Evolutionary conservation across 306 rosid species (phyloP).

Genomic region (Citrullus colocynthis): DNA sequence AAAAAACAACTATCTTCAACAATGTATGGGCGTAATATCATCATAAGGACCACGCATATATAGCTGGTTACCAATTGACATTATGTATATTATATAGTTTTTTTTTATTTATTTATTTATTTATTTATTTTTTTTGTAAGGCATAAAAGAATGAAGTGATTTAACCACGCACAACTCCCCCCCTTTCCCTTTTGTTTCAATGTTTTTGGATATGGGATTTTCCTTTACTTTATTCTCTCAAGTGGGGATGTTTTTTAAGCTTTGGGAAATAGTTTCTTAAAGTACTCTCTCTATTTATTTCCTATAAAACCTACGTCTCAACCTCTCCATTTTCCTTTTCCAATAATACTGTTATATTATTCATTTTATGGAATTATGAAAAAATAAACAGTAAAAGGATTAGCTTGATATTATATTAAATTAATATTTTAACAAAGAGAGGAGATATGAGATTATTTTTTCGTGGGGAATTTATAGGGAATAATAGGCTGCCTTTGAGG

Average conservation of each 20-base stretch:
- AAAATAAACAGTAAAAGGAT: too few relatives aligned
- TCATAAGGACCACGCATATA: neutral
- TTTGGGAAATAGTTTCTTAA: neutral
- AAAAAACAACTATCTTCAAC: neutral
- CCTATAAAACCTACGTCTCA: neutral
- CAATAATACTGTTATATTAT: too few relatives aligned
- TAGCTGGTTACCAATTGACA: neutral
- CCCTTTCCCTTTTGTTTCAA: neutral
- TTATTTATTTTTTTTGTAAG: too few relatives aligned
- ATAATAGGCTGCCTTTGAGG: neutral
- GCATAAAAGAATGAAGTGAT: slow-evolving; percentile 1
- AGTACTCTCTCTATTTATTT: neutral
- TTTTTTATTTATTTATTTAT: too few relatives aligned
- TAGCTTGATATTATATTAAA: too few relatives aligned
- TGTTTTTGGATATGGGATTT: neutral
- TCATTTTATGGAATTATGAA: too few relatives aligned
- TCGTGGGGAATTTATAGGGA: neutral
- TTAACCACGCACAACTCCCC: neutral
- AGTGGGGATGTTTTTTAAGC: neutral
- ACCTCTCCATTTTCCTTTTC: neutral
- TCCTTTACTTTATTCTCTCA: neutral
- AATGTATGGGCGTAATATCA: neutral
- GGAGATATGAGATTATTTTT: neutral
- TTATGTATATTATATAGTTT: too few relatives aligned
- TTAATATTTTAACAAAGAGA: neutral